Evolutionary conservation across 1,139 yeast species (phyloP).

Genomic region (Kazachstania sp.): DNA sequence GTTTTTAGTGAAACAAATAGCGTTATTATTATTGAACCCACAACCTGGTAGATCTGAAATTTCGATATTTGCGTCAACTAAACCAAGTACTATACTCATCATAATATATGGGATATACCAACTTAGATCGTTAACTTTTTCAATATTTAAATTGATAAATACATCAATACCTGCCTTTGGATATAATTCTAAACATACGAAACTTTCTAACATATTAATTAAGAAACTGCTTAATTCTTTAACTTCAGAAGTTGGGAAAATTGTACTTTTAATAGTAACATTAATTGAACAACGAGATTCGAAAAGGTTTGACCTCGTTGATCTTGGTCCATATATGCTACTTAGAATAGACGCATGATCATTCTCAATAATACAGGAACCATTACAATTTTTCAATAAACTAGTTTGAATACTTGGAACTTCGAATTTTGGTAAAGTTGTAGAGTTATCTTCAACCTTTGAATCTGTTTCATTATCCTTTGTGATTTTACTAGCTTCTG

Average conservation of each 20-base stretch:
- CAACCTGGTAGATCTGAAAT: slow-evolving; percentile 69
- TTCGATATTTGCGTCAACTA: slow-evolving; percentile 79
- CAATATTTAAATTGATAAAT: slow-evolving; percentile 44
- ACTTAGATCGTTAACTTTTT: slow-evolving; percentile 23
- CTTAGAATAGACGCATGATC: slow-evolving; percentile 43
- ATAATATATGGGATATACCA: slow-evolving; percentile 22
- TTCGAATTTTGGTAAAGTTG: not conserved
- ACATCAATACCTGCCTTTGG: slow-evolving; percentile 87
- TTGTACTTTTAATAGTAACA: slow-evolving; percentile 50
- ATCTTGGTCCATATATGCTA: slow-evolving; percentile 83
- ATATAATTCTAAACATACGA: slow-evolving; percentile 58
- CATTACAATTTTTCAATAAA: slow-evolving; percentile 64
- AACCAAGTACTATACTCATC: slow-evolving; percentile 61
- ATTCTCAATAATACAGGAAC: slow-evolving; percentile 69
- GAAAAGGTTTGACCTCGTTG: slow-evolving; percentile 62
- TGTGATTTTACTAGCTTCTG: slow-evolving; percentile 4
- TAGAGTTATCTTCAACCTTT: slow-evolving; percentile 10
- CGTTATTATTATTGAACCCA: slow-evolving; percentile 40
- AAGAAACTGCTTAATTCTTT: slow-evolving; percentile 32
- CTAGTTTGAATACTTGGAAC: slow-evolving; percentile 44
- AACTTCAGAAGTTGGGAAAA: slow-evolving; percentile 26
- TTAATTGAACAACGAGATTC: slow-evolving; percentile 59
- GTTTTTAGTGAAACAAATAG: slow-evolving; percentile 30
- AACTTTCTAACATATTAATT: slow-evolving; percentile 31
- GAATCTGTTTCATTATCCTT: not conserved